Conservation (phyloP, 768 basidiomycete species). For the Gloeopeniophorella convolvens region DNA sequence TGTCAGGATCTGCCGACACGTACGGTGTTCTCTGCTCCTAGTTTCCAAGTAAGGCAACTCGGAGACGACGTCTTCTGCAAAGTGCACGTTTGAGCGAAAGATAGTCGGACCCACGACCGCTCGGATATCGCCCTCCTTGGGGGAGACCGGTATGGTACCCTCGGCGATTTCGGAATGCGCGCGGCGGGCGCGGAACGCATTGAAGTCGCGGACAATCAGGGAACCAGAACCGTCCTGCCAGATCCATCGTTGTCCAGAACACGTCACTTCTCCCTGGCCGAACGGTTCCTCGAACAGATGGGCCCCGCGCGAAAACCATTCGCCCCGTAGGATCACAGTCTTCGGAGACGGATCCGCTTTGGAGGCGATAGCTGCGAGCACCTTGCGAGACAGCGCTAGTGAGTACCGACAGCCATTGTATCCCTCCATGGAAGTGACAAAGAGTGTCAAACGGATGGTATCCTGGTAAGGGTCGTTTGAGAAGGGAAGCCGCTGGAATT, state of each 20-base stretch:
- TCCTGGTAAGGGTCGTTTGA: not conserved
- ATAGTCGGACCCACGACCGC: too few species aligned
- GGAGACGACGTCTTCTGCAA: not conserved
- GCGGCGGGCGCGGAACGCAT: not conserved
- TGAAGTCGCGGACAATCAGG: not conserved
- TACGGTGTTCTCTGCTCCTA: not conserved
- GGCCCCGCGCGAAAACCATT: not conserved
- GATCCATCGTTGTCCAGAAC: not conserved
- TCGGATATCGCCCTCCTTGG: too few species aligned
- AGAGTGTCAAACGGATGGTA: not conserved
- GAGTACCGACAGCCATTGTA: not conserved
- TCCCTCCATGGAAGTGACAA: not conserved
- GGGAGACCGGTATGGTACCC: not conserved
- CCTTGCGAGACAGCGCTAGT: not conserved
- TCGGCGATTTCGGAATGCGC: not conserved
- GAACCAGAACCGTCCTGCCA: not conserved
- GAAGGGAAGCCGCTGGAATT: not conserved
- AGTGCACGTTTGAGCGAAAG: not conserved
- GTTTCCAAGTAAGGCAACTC: not conserved
- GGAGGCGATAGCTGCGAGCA: too few species aligned
- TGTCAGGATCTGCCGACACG: not conserved
- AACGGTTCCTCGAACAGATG: not conserved
- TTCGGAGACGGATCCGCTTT: too few species aligned
- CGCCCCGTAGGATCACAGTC: not conserved
- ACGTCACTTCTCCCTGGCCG: not conserved